Evolutionary conservation across 257 asterid genomes (phyloP).

Genomic region (Scutellaria galericulata): DNA sequence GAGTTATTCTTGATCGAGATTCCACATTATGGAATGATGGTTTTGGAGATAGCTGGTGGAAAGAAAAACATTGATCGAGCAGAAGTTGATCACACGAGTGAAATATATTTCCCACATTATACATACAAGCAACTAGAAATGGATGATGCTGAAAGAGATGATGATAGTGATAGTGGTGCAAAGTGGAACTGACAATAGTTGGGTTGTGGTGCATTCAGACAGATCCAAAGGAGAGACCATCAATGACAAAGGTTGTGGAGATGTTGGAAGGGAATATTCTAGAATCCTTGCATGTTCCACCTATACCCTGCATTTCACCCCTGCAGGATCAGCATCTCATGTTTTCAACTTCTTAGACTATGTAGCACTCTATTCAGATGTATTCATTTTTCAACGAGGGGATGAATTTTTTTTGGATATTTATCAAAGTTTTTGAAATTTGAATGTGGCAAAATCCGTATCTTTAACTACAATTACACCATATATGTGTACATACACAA

Average conservation of each 20-base stretch:
- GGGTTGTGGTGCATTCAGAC: constrained; percentile 58
- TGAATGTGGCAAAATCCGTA: no score
- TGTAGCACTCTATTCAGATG: no score
- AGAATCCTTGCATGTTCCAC: constrained; percentile 43
- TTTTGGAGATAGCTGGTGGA: constrained; percentile 36
- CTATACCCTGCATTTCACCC: constrained; percentile 35
- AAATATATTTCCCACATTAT: constrained; percentile 42
- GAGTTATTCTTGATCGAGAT: no score
- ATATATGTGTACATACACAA: no score
- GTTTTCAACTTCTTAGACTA: constrained; percentile 18
- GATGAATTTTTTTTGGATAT: no score
- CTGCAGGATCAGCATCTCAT: constrained; percentile 23
- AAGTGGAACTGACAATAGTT: constrained; percentile 41
- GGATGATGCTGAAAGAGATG: not conserved
- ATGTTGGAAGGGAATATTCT: constrained; percentile 46
- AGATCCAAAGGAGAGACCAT: constrained; percentile 42
- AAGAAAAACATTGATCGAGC: constrained; percentile 4
- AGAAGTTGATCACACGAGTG: constrained; percentile 30
- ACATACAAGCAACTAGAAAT: constrained; percentile 38
- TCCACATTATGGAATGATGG: no score
- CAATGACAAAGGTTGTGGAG: constrained; percentile 47
- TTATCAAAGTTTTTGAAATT: no score
- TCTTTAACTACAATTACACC: no score
- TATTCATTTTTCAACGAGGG: no score
- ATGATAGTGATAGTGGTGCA: not conserved